Percentiles rank a stretch among this genome's conserved stretches.
Evolutionary conservation across 2,329 filamentous ascomycete genomes (phyloP).

Genomic region (Ceratocystis huliohia): DNA sequence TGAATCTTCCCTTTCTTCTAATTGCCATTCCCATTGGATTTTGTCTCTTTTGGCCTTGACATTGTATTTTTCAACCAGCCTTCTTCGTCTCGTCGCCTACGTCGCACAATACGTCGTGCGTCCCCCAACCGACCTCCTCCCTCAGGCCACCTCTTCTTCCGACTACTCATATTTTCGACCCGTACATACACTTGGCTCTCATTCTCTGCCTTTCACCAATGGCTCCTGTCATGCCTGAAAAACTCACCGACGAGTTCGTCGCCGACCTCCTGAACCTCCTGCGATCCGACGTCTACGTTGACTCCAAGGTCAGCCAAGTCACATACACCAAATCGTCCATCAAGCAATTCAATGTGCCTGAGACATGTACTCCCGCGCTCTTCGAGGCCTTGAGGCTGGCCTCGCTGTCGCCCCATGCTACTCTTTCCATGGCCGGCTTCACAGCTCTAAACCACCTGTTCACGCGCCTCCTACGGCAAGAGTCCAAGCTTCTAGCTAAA

Average conservation of each 20-base stretch:
- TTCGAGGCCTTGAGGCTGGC: conserved; percentile 73
- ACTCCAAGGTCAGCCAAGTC: conserved; percentile 58
- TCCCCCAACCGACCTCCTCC: not conserved
- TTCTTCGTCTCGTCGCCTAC: too few species aligned
- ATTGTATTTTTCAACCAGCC: too few species aligned
- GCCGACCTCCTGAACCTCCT: conserved; percentile 40
- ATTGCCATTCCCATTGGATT: too few species aligned
- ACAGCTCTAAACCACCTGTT: conserved; percentile 78
- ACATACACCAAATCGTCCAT: conserved; percentile 72
- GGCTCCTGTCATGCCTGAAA: conserved; percentile 37
- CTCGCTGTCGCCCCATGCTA: conserved; percentile 62
- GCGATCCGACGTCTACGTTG: conserved; percentile 40
- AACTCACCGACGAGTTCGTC: conserved; percentile 47
- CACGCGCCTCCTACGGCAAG: conserved; percentile 74
- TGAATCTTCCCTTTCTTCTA: too few species aligned
- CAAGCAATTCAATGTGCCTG: conserved; percentile 84
- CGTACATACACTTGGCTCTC: too few species aligned
- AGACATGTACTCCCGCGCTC: conserved; percentile 54
- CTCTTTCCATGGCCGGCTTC: conserved; percentile 70
- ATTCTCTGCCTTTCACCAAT: not conserved
- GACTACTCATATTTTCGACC: not conserved
- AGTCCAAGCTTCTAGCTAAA: conserved; percentile 58
- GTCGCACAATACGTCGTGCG: too few species aligned
- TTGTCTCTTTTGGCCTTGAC: too few species aligned
- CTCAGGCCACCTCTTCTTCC: not conserved